Percentiles rank a stretch among this genome's conserved stretches.
These are phyloP conservation scores for Holtermanniella nyarrowii DNA, from an alignment of 768 basidiomycete species.

Conservation along the genomic window DNA sequence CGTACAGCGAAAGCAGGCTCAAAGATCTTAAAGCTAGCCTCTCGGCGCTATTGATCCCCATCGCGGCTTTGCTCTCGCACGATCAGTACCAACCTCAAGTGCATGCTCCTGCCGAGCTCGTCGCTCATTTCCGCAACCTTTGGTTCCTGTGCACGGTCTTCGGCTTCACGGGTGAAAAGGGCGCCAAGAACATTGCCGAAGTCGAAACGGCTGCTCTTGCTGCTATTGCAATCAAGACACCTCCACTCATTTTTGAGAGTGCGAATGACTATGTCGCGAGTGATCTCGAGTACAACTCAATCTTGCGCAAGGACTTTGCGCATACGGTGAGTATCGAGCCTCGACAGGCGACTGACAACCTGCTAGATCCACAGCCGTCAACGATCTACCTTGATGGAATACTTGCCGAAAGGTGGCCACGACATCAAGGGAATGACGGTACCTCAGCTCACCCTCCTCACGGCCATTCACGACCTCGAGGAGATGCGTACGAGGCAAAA, in stretches of 20 bases:
- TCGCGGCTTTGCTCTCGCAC: constrained; percentile 74
- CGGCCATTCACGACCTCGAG: constrained; percentile 80
- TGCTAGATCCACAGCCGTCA: constrained; percentile 61
- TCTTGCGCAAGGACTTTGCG: constrained; percentile 66
- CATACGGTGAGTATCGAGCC: constrained; percentile 24
- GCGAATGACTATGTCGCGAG: constrained; percentile 71
- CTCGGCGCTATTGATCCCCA: constrained; percentile 75
- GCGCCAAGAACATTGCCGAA: constrained; percentile 49
- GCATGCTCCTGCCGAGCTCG: constrained; percentile 51
- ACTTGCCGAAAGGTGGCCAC: constrained; percentile 55
- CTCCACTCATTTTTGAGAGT: constrained; percentile 69
- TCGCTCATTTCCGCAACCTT: constrained; percentile 74
- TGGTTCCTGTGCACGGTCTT: constrained; percentile 91
- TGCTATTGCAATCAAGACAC: constrained; percentile 76
- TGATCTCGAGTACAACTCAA: constrained; percentile 85
- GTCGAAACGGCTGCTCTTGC: constrained; percentile 68
- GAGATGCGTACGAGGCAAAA: constrained; percentile 71
- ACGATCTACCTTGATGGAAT: constrained; percentile 53
- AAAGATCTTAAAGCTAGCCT: constrained; percentile 63
- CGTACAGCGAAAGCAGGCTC: constrained; percentile 32
- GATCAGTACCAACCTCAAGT: constrained; percentile 55
- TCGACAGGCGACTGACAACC: constrained; percentile 1
- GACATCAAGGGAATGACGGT: constrained; percentile 66
- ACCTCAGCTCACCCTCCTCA: constrained; percentile 73
- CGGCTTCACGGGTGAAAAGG: constrained; percentile 51